These are phyloP conservation scores for Arachnomyces sp. DNA, from an alignment of 2,329 filamentous ascomycete species.

Conservation along the genomic window DNA sequence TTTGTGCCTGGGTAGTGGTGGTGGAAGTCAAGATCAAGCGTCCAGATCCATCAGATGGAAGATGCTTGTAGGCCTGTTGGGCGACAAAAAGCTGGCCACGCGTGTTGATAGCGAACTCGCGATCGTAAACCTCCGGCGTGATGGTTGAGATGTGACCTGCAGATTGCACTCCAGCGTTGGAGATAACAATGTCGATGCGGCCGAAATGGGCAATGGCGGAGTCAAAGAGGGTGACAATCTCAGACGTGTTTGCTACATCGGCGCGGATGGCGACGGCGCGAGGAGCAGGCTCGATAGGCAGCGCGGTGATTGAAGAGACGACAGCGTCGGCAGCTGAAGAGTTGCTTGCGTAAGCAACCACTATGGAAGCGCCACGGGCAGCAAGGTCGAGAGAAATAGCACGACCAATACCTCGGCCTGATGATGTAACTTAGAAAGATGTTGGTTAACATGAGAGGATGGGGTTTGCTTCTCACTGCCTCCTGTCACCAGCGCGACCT, in stretches of 20 bases:
- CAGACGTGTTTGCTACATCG: constrained; percentile 29
- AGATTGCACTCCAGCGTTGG: constrained; percentile 50
- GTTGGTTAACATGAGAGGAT: no score
- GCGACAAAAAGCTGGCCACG: constrained; percentile 71
- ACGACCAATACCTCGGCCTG: no score
- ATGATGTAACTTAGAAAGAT: no score
- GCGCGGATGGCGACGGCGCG: constrained; percentile 42
- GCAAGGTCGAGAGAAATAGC: no score
- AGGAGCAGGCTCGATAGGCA: neutral
- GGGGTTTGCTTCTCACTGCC: no score
- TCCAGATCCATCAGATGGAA: constrained; percentile 61
- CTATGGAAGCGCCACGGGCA: no score
- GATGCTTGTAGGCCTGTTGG: constrained; percentile 64
- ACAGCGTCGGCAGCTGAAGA: no score
- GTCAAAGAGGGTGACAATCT: constrained; percentile 46
- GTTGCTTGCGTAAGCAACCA: no score
- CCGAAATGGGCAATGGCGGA: constrained; percentile 24
- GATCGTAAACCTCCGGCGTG: constrained; percentile 63
- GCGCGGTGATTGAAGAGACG: no score
- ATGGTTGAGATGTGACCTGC: constrained; percentile 64
- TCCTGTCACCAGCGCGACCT: no score
- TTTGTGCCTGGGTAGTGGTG: constrained; percentile 60
- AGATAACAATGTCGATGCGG: constrained; percentile 19
- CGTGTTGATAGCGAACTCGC: constrained; percentile 62
- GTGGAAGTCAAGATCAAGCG: constrained; percentile 68